A percentile compares a stretch with the other conserved stretches of the same genome.
Conservation (phyloP, 139 green algal genomes). For the Coelastrella sp. region DNA sequence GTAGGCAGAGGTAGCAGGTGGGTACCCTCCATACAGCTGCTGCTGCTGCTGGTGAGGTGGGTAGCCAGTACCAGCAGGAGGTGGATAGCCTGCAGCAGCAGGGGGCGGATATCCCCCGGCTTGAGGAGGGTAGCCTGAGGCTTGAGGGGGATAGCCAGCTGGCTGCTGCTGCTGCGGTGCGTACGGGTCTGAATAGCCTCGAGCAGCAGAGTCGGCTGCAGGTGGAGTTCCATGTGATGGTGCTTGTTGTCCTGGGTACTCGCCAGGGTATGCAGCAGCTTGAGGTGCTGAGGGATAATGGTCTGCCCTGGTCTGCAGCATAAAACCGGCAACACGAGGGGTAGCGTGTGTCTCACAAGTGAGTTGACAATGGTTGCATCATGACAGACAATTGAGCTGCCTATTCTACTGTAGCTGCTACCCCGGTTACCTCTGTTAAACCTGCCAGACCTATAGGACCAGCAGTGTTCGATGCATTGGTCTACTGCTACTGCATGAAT, state of each 20-base stretch:
- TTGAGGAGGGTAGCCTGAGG: background rate
- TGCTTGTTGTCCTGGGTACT: background rate
- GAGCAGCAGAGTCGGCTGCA: background rate
- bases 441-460: too few species aligned
- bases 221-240: background rate
- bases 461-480: too few species aligned
- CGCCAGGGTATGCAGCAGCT: background rate
- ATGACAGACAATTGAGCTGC: too few species aligned
- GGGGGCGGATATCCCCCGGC: background rate
- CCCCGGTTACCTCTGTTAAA: too few species aligned
- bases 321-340: background rate
- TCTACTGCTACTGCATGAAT: too few species aligned
- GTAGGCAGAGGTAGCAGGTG: background rate
- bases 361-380: too few species aligned
- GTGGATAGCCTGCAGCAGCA: background rate
- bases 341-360: background rate
- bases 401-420: too few species aligned
- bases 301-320: background rate
- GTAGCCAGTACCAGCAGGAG: conserved; percentile 10
- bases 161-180: conserved; percentile 23
- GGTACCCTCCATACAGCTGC: background rate
- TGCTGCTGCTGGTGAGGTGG: background rate
- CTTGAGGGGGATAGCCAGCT: background rate
- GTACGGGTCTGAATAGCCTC: background rate
- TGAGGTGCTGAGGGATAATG: background rate